Base-by-base conservation (phyloP, 73 alveolate genomes). In the Vitrella brassicaformis region DNA sequence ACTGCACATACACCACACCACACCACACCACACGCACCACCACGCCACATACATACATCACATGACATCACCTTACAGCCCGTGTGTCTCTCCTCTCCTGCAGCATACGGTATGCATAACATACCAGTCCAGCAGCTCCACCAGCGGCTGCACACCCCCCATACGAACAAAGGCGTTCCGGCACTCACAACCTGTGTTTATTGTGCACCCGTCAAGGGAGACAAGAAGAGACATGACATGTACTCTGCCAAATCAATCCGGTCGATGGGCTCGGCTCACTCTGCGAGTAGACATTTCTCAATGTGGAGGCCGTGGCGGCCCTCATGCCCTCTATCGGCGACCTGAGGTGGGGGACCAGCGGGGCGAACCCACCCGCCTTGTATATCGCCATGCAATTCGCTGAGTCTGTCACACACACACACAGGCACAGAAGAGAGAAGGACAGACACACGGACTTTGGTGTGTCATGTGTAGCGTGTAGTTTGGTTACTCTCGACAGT, bases 261-360 rank as follows among this genome's bases (percentile, higher is more conserved):
- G n/a, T n/a, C n/a, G n/a, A n/a, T n/a, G n/a, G n/a, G n/a, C n/a
- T n/a, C 65, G 65, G 65, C 28, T 18, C 29, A 28, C 32, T 39
- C 10, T 67, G 71, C 47, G 67, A 32, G 75, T 73, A 75, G 22
- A 75, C 45, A 66, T 75, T 75, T 14, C 82, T 47, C 47, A 75
- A 68, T 22, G 82, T 75, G 1, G 82, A 65, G 7, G 82, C 82
- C 28, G 82, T 71, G 10, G 82, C 82, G 7, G 82, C 82, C 66
- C 82, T 29, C 39, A 47, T 71, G 29, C 82, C 82, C 73, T 68
- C 56, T 8, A 1, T 25, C 28, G 7, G 26, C 10, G 29, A 10
- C 28, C 18, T n/a, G 27, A 56, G 18, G 28, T 56, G 69, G 10
- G 69, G 69, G 69, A 56, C 69, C 26, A 56, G 69, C 29, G 4